Conservation (phyloP, 169 alveolate genomes). For the Cryptosporidium sp. region DNA sequence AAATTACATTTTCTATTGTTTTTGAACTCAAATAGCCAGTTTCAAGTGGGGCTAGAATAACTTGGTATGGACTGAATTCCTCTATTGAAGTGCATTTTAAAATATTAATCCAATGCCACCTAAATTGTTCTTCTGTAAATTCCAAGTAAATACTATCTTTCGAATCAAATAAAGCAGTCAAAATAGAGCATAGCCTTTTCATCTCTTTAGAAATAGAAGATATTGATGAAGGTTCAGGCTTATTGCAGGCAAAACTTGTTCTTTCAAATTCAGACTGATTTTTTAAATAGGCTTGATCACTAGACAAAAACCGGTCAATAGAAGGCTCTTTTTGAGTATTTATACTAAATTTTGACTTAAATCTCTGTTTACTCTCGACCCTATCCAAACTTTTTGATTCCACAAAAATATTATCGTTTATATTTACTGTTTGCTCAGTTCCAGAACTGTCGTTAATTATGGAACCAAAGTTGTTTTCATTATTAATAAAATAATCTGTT, state of each 20-base stretch:
- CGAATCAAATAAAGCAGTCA: neutral
- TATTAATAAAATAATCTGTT: too few relatives aligned
- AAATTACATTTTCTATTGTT: neutral
- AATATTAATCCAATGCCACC: slow-evolving; percentile 34
- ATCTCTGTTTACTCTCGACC: neutral
- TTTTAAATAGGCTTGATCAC: neutral
- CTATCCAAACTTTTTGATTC: neutral
- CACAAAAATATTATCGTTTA: too few relatives aligned
- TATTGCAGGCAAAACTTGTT: neutral
- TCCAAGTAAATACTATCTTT: neutral
- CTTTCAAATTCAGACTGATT: neutral
- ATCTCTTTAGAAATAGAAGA: neutral
- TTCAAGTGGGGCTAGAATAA: neutral
- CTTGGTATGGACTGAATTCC: neutral
- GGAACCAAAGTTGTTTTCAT: neutral
- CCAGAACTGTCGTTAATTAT: neutral
- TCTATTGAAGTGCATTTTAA: slow-evolving; percentile 4
- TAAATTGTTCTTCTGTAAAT: slow-evolving; percentile 12
- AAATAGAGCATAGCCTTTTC: slow-evolving; percentile 1
- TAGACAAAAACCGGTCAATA: neutral
- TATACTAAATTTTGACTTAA: neutral
- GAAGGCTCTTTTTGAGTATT: neutral
- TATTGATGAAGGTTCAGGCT: slow-evolving; percentile 8
- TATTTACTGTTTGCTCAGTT: neutral
- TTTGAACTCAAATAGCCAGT: neutral